These are phyloP conservation scores for Puccinia hordei DNA, from an alignment of 1,284 basidiomycete genomes.

Conservation along the genomic window DNA sequence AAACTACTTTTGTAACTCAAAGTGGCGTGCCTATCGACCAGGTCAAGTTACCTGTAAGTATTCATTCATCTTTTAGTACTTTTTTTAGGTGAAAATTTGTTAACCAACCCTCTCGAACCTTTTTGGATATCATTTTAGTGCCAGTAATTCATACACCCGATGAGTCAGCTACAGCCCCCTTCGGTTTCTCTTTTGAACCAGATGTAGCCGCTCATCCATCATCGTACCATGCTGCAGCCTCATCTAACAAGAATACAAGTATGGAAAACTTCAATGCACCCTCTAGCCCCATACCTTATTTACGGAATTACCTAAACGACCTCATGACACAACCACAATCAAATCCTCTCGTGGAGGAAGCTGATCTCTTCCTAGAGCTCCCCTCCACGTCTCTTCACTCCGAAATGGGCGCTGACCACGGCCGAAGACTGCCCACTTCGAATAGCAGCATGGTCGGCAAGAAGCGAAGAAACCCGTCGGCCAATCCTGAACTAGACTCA, in stretches of 20 bases:
- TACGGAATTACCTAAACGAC: slow-evolving; percentile 68
- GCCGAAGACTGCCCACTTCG: slow-evolving; percentile 51
- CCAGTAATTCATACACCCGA: slow-evolving; percentile 60
- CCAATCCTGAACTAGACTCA: slow-evolving; percentile 86
- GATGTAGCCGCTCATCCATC: slow-evolving; percentile 38
- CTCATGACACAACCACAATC: slow-evolving; percentile 73
- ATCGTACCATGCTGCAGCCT: slow-evolving; percentile 32
- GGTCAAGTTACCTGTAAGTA: slow-evolving; percentile 75
- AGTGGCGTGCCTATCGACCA: slow-evolving; percentile 82
- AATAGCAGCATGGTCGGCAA: slow-evolving; percentile 34
- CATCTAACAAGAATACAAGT: slow-evolving; percentile 12
- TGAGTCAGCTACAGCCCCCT: slow-evolving; percentile 45
- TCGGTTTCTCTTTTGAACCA: slow-evolving; percentile 21
- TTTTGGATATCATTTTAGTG: slow-evolving; percentile 53
- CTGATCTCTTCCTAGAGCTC: slow-evolving; percentile 56
- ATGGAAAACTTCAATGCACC: neutral
- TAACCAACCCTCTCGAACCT: slow-evolving; percentile 26
- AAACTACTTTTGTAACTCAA: slow-evolving; percentile 88
- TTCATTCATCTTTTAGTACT: neutral
- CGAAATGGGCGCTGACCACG: slow-evolving; percentile 50
- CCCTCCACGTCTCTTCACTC: slow-evolving; percentile 36
- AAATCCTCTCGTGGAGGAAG: slow-evolving; percentile 73
- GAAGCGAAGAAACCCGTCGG: slow-evolving; percentile 31
- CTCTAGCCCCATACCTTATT: slow-evolving; percentile 41
- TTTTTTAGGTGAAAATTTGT: neutral